Conservation (phyloP, 257 asterid genomes). For the Nemophila menziesii region DNA sequence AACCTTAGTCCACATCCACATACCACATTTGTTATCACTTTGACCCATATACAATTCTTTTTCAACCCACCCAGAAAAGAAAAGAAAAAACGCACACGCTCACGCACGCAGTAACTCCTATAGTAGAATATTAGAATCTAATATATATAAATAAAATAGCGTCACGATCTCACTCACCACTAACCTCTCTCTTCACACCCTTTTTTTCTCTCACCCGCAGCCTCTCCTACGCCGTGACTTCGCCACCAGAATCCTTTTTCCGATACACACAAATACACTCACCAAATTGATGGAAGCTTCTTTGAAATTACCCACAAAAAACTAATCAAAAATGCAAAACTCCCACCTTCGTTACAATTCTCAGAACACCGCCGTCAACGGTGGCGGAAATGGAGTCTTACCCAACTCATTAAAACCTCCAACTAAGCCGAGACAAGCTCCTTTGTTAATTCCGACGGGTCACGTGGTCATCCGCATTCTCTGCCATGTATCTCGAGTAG, state of each 20-base stretch:
- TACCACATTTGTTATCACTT: no score
- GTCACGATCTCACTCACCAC: no score
- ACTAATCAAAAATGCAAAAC: conserved; percentile 7
- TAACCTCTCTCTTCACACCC: no score
- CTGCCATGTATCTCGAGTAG: conserved; percentile 67
- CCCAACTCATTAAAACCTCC: conserved; percentile 10
- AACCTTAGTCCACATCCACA: no score
- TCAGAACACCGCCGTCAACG: conserved; percentile 9
- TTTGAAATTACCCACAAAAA: background rate
- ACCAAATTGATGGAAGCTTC: background rate
- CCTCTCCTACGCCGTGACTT: no score
- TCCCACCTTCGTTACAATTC: background rate
- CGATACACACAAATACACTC: background rate
- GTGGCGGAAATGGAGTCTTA: conserved; percentile 10
- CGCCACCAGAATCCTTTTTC: conserved; percentile 7
- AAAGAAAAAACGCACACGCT: no score
- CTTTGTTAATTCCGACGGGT: conserved; percentile 32
- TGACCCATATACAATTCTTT: no score
- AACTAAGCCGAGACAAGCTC: conserved; percentile 22
- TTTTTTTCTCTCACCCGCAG: no score
- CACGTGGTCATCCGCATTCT: conserved; percentile 54
- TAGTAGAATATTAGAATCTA: no score
- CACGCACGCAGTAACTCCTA: no score
- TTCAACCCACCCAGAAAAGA: no score
- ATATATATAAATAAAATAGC: no score